Conservation (phyloP, 148 eudicot species). For the Silene latifolia region DNA sequence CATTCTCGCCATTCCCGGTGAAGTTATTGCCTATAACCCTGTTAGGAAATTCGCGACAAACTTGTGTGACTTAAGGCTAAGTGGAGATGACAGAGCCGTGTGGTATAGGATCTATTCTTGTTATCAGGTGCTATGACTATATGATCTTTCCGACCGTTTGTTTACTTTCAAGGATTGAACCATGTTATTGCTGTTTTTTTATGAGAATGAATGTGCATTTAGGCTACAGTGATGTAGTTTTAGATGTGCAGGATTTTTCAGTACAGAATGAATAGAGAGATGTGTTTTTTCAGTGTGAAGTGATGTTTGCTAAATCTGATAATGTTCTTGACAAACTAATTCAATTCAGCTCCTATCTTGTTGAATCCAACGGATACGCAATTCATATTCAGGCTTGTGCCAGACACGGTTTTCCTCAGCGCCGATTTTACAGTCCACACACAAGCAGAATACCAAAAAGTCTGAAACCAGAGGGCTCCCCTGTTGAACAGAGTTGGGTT, state of each 20-base stretch:
- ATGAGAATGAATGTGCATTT: no score
- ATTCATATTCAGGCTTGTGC: no score
- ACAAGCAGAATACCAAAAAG: no score
- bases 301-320: not conserved
- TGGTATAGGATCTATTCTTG: constrained; percentile 26
- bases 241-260: no score
- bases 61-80: constrained; percentile 14
- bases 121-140: constrained; percentile 9
- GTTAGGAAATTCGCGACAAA: constrained; percentile 15
- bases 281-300: not conserved
- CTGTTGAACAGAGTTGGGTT: no score
- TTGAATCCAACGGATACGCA: no score
- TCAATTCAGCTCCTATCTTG: no score
- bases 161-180: not conserved
- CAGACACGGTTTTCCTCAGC: not conserved
- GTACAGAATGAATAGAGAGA: no score
- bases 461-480: no score
- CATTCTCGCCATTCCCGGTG: constrained; percentile 24
- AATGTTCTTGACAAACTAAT: no score
- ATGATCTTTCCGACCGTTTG: not conserved
- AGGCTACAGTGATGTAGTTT: no score
- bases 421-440: no score
- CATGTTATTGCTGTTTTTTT: not conserved
- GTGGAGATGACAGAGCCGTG: constrained; percentile 18
- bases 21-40: constrained; percentile 22